Percentiles rank a stretch among this genome's conserved stretches.
Conservation (phyloP, 495 filamentous ascomycete genomes). For the Trichoderma gamsii region DNA sequence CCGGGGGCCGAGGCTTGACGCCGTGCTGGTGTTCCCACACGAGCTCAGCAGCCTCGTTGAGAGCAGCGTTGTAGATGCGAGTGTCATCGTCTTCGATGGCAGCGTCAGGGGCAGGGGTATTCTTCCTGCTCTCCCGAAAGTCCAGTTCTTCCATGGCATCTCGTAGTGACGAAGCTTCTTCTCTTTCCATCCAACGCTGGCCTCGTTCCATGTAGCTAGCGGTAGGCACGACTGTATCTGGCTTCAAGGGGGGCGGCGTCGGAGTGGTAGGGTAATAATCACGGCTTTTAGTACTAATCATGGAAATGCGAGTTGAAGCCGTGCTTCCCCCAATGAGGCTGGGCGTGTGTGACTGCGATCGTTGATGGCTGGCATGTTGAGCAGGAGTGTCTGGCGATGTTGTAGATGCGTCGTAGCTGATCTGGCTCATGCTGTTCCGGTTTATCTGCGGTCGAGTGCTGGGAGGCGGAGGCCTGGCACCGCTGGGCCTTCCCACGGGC, state of each 20-base stretch:
- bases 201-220: constrained; percentile 72
- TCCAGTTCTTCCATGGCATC: constrained; percentile 74
- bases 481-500: constrained; percentile 66
- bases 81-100: constrained; percentile 52
- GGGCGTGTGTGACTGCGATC: constrained; percentile 28
- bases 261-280: constrained; percentile 41
- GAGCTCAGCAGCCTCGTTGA: constrained; percentile 80
- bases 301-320: constrained; percentile 36
- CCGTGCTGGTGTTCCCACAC: constrained; percentile 77
- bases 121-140: constrained; percentile 28
- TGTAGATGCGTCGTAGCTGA: constrained; percentile 23
- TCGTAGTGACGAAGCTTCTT: constrained; percentile 70
- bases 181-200: constrained; percentile 78
- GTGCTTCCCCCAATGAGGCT: constrained; percentile 28
- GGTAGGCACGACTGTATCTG: constrained; percentile 48
- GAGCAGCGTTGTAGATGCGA: constrained; percentile 65
- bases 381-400: constrained; percentile 15
- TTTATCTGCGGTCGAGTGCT: constrained; percentile 22
- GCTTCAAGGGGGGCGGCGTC: constrained; percentile 34
- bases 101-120: constrained; percentile 16
- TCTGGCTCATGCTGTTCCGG: background rate
- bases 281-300: constrained; percentile 29
- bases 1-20: constrained; percentile 47
- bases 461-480: constrained; percentile 69
- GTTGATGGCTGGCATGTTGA: constrained; percentile 14